Percentiles rank a stretch among this genome's conserved stretches.
Conservation (phyloP, 305 asterid genomes). For the Salvia sclarea region DNA sequence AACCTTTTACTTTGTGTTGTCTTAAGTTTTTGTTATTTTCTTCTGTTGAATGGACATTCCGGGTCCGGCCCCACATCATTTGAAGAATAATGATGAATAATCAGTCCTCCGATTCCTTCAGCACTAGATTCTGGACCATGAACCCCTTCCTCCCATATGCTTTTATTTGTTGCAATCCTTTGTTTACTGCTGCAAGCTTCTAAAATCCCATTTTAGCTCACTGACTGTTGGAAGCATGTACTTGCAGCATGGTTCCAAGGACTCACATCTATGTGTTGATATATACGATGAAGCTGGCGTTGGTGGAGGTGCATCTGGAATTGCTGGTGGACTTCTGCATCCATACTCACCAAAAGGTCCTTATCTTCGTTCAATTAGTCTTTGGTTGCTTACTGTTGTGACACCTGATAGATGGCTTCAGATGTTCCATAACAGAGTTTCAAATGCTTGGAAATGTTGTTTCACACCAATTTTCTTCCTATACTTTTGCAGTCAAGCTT, state of each 20-base stretch:
- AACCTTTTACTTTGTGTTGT: not conserved
- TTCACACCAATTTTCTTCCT: constrained; percentile 24
- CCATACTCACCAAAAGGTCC: constrained; percentile 98
- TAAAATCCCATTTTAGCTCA: not conserved
- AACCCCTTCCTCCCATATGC: not conserved
- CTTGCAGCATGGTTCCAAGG: constrained; percentile 67
- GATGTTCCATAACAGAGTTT: not conserved
- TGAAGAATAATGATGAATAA: not conserved
- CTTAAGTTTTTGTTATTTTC: not conserved
- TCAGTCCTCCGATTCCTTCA: not conserved
- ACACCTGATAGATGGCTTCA: constrained; percentile 22
- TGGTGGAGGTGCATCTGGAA: constrained; percentile 99
- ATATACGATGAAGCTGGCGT: constrained; percentile 83
- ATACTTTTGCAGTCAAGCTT: constrained; percentile 69
- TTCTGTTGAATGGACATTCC: not conserved
- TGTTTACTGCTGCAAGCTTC: not conserved
- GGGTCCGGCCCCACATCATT: not conserved
- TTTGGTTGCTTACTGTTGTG: constrained; percentile 12
- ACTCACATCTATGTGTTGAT: constrained; percentile 63
- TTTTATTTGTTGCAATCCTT: not conserved
- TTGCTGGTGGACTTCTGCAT: constrained; percentile 97
- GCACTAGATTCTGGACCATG: not conserved
- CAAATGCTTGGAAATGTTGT: not conserved
- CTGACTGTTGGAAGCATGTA: constrained; percentile 29
- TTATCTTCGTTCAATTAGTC: constrained; percentile 1